Evolutionary conservation across 75 land plant genomes (phyloP), one percentile per base, ranked within the genome.

Genomic region (Cryptomeria japonica): DNA sequence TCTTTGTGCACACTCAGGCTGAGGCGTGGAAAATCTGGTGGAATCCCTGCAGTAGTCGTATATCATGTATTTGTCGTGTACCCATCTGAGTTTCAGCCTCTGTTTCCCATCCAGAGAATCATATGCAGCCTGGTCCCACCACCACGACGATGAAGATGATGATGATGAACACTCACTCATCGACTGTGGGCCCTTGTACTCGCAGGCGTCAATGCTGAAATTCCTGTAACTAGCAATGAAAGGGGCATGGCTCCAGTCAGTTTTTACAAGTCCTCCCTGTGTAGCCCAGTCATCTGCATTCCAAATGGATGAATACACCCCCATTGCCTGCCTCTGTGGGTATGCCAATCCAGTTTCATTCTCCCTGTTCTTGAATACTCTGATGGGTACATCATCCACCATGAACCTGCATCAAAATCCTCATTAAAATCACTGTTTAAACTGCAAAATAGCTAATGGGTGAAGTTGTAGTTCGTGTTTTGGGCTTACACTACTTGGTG

Each of bases 31-130:
- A 77, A 73, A 89, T 84, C 95, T 93, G n/a, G 39, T 1, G 41
- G 70, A 83, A 86, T 95, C 96, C 84, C 79, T 86, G 86, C 98
- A 95, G 86, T 96, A 96, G 79, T 95, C 92, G 89, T 96, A 95
- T 3, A 78, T 80, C 91, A 94, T 86, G 53, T 96, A 93, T n/a
- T 87, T 90, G 36, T 76, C 85, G n/a, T 86, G 89, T 41, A 93
- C 96, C 85, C 85, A 84, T 10, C 28, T 86, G 14, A 86, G 76
- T 36, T 39, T 86, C 18, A 32, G 6, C 86, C 85, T 7, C 16
- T 79, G 42, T 34, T 68, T 49, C 72, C 36, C 16, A 32, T 15
- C 68, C 84, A 68, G 72, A 6, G n/a, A 28, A 7, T 31, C 25
- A 68, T 68, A 68, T 25, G n/a, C 25, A 68, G n/a, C n/a, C 72